Conservation (phyloP, 805 yeast genomes). For the Blastobotrys muscicola region DNA sequence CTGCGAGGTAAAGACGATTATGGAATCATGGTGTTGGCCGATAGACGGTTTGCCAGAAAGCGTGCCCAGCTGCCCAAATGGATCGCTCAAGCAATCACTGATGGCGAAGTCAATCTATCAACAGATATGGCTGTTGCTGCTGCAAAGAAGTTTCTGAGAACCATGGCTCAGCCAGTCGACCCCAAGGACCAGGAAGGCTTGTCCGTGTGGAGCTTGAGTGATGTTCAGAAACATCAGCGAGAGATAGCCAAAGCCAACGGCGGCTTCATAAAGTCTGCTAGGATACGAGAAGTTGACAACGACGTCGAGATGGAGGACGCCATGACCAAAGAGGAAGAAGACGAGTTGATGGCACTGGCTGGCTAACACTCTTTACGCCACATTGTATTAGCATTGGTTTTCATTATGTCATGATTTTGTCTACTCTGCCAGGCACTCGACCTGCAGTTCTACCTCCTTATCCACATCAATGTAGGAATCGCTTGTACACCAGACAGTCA, state of each 20-base stretch:
- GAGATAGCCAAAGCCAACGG: background rate
- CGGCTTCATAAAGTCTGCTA: no score
- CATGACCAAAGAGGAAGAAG: conserved; percentile 5
- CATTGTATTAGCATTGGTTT: conserved; percentile 15
- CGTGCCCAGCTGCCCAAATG: conserved; percentile 88
- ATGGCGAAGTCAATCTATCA: conserved; percentile 84
- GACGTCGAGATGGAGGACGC: conserved; percentile 4
- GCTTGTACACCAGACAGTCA: conserved; percentile 79
- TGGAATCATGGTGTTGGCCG: conserved; percentile 97
- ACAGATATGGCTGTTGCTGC: conserved; percentile 97
- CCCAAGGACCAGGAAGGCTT: conserved; percentile 89
- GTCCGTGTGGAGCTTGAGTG: conserved; percentile 77
- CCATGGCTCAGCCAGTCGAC: conserved; percentile 89
- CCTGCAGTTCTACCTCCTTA: conserved; percentile 55
- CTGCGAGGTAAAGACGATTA: conserved; percentile 97
- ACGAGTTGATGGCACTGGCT: conserved; percentile 1
- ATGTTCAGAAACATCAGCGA: conserved; percentile 16
- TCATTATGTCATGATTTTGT: conserved; percentile 20
- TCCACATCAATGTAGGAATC: conserved; percentile 92
- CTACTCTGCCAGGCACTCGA: conserved; percentile 3
- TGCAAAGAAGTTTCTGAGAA: conserved; percentile 84
- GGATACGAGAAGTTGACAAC: background rate
- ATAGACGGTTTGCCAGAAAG: conserved; percentile 80
- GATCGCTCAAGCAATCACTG: conserved; percentile 89
- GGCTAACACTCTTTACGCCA: conserved; percentile 1